Evolutionary conservation across 2,329 filamentous ascomycete species (phyloP), one percentile per base, ranked within the genome.

Genomic region (Venturia nashicola): DNA sequence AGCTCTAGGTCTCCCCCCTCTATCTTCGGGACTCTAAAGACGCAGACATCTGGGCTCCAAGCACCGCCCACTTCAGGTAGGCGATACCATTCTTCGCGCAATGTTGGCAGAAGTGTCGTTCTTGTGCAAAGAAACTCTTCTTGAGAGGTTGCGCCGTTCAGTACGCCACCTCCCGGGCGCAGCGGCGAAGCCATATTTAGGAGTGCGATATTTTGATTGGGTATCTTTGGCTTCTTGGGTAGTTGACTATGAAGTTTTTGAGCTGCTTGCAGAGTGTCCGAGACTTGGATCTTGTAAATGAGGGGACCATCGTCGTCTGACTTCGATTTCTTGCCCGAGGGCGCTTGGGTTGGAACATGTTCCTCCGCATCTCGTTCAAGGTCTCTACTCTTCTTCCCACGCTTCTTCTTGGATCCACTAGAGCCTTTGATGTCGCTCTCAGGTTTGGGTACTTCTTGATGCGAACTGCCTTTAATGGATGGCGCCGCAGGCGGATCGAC

Each of bases 161-260:
- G 71, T 39, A 87, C 80, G 0, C 85, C 85, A 8, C 84, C 85
- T 14, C 85, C 85, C 0, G 85, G 82, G 0, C 79, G 78, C 0
- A 85, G 76, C 0, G 83, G 82, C 0, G 84, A 87, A 0, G 83
- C 84, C 83, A 87, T 86, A 71, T 85, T 86, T 3, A 87, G 75
- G 32, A 87, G 75, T 4, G 78, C 82, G 1, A 83, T 76, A 44
- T 79, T 79, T 0, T 69, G 67, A 16, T 64, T 67, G 12, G 71
- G 59, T 36, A 36, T 57, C 51, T 57, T 43, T 72, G 70, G 44
- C 68, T 66, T 42, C 59, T 12, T 65, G 65, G 12, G 64, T 64
- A 60, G 51, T 65, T 51, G 20, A 23, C 70, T 65, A 12, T 20
- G 61, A 65, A 68, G 55, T 64, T 67, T 6, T 69, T 65, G 72